A percentile compares a stretch with the other conserved stretches of the same genome.
Evolutionary conservation across 306 rosid genomes (phyloP).

Genomic region (Dicorynia guianensis): DNA sequence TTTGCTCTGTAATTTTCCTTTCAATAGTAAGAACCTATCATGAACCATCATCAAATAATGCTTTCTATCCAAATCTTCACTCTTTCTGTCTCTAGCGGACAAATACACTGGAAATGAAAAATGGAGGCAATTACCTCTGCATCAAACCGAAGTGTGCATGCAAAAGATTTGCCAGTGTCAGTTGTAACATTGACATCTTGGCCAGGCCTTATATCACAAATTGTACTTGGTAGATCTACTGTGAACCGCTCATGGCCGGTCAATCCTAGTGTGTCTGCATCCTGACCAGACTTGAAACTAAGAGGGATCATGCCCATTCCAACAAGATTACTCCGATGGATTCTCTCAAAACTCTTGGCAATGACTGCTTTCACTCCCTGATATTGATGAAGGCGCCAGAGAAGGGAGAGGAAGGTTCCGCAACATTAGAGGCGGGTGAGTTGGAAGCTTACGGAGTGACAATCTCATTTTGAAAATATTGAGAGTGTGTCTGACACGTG

Average conservation of each 20-base stretch:
- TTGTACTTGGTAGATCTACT: conserved; percentile 42
- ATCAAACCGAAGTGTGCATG: conserved; percentile 47
- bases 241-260: conserved; percentile 49
- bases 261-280: conserved; percentile 50
- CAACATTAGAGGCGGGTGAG: background rate
- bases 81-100: too few species aligned
- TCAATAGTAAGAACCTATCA: too few species aligned
- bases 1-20: too few species aligned
- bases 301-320: conserved; percentile 56
- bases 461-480: background rate
- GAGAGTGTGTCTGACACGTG: background rate
- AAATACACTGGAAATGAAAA: background rate
- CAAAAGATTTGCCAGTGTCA: conserved; percentile 44
- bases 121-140: conserved; percentile 34
- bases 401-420: background rate
- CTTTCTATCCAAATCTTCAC: too few species aligned
- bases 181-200: conserved; percentile 51
- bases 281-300: conserved; percentile 54
- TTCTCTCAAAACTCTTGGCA: conserved; percentile 58
- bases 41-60: too few species aligned
- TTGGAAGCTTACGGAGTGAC: background rate
- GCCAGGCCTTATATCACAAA: conserved; percentile 47
- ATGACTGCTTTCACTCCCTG: conserved; percentile 61
- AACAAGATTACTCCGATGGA: conserved; percentile 44
- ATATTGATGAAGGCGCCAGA: background rate